Percentiles rank a stretch among this genome's conserved stretches.
These are phyloP conservation scores for Pseudozyma tsukubaensis DNA, from an alignment of 1,284 basidiomycete genomes.

Conservation along the genomic window DNA sequence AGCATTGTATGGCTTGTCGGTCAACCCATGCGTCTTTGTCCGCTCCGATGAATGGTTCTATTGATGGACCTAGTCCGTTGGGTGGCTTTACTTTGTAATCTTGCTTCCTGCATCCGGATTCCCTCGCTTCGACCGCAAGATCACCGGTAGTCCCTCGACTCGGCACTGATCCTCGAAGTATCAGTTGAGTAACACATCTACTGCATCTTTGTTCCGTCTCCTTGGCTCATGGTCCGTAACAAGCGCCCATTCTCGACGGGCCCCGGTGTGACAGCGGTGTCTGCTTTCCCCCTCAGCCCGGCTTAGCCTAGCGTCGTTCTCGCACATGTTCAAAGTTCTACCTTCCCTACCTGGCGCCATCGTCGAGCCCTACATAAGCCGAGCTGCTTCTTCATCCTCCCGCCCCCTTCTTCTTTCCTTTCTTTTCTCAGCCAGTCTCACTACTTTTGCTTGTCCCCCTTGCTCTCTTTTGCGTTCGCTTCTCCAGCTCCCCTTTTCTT, in stretches of 20 bases:
- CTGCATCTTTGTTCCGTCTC: neutral
- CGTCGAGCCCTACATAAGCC: slow-evolving; percentile 42
- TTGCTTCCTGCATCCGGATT: neutral
- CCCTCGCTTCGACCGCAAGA: slow-evolving; percentile 5
- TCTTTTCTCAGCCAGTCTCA: slow-evolving; percentile 31
- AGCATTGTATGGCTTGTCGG: slow-evolving; percentile 4
- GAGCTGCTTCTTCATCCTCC: neutral
- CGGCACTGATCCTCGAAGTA: neutral
- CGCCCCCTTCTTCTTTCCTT: slow-evolving; percentile 11
- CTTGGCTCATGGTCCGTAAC: slow-evolving; percentile 5
- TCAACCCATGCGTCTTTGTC: slow-evolving; percentile 7
- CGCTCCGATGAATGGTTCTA: slow-evolving; percentile 4
- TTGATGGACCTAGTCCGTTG: slow-evolving; percentile 13
- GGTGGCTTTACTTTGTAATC: slow-evolving; percentile 5
- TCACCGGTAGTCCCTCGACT: neutral
- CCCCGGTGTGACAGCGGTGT: slow-evolving; percentile 8
- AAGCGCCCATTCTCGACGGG: slow-evolving; percentile 2
- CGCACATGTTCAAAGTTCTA: no score
- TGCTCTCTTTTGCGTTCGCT: slow-evolving; percentile 38
- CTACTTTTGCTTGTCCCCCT: slow-evolving; percentile 32
- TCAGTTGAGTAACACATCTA: slow-evolving; percentile 17
- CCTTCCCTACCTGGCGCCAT: slow-evolving; percentile 2
- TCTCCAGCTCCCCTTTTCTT: slow-evolving; percentile 36
- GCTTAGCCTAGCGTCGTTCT: neutral
- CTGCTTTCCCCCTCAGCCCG: neutral